Evolutionary conservation across 495 filamentous ascomycete species (phyloP).

Genomic region (Copromyces sp.): DNA sequence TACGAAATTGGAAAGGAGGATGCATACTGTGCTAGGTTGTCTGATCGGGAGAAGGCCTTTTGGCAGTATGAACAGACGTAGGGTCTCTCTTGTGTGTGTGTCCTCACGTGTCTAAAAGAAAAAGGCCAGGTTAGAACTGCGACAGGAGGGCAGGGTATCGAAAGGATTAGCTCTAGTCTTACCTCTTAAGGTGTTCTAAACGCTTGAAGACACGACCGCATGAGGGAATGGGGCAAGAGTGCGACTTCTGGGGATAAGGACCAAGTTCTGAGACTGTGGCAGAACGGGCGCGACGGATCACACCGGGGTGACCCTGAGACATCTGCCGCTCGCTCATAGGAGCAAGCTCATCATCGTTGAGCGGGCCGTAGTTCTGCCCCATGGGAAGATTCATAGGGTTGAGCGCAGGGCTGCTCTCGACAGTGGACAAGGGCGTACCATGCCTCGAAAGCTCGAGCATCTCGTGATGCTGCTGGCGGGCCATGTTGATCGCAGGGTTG

Average conservation of each 20-base stretch:
- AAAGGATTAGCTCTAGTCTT: conserved; percentile 44
- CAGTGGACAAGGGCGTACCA: conserved; percentile 70
- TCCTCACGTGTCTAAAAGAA: conserved; percentile 77
- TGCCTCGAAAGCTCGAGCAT: conserved; percentile 75
- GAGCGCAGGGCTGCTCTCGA: conserved; percentile 68
- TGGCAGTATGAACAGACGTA: conserved; percentile 95
- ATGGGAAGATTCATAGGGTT: conserved; percentile 54
- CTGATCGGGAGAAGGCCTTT: conserved; percentile 96
- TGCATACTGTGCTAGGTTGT: conserved; percentile 95
- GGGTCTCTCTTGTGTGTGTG: conserved; percentile 97
- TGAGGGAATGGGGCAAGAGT: conserved; percentile 97
- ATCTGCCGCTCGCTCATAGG: conserved; percentile 50
- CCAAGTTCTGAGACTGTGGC: conserved; percentile 94
- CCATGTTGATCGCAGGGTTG: conserved; percentile 45
- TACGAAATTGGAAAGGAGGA: conserved; percentile 18
- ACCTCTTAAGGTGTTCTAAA: conserved; percentile 98
- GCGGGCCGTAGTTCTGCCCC: conserved; percentile 52
- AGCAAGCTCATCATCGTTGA: conserved; percentile 53
- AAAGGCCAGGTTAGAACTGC: conserved; percentile 47
- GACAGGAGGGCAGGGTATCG: conserved; percentile 22
- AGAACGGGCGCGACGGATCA: conserved; percentile 81
- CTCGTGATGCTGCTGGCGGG: conserved; percentile 61
- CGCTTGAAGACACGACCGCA: conserved; percentile 97
- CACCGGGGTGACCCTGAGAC: conserved; percentile 56
- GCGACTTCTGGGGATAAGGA: conserved; percentile 93